A percentile compares a stretch with the other conserved stretches of the same genome.
phyloP scores from a whole-genome alignment of 2,329 filamentous ascomycete species.

The Pseudogymnoascus destructans region DNA sequence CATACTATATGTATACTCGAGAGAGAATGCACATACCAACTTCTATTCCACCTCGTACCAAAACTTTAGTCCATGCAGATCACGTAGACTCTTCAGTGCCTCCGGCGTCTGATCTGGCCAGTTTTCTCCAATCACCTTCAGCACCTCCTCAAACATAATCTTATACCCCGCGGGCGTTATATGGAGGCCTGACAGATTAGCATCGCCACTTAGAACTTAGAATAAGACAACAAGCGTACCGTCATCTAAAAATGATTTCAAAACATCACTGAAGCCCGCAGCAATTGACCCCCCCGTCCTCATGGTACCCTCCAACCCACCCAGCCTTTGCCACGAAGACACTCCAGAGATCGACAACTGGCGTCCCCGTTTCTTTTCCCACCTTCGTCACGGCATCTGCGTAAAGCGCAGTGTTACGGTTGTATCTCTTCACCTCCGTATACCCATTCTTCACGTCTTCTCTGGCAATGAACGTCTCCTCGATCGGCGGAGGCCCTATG shows the following conservation, averaged over 20 bases:
- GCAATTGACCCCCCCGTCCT: constrained; percentile 13
- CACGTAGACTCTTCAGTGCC: constrained; percentile 1
- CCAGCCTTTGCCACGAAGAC: constrained; percentile 57
- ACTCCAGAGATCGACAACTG: constrained; percentile 66
- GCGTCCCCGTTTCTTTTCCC: constrained; percentile 30
- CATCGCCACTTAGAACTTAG: background rate
- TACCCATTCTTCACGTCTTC: constrained; percentile 33
- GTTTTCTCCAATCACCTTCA: constrained; percentile 16
- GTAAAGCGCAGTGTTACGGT: constrained; percentile 41
- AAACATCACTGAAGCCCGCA: constrained; percentile 14
- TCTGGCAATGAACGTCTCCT: constrained; percentile 49
- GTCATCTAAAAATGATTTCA: constrained; percentile 16
- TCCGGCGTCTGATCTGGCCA: constrained; percentile 17
- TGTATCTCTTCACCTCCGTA: background rate
- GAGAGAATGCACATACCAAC: background rate
- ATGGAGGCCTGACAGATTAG: constrained; percentile 20
- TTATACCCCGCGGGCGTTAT: constrained; percentile 23
- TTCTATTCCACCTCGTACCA: constrained; percentile 1
- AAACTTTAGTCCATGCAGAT: background rate
- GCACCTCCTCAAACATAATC: constrained; percentile 20
- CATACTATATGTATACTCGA: background rate
- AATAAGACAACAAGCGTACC: constrained; percentile 11
- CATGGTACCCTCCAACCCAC: constrained; percentile 14
- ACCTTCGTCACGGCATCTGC: constrained; percentile 47
- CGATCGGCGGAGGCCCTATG: constrained; percentile 70